Evolutionary conservation across 345 rosid genomes (phyloP).

Genomic region (Anacardium occidentale): DNA sequence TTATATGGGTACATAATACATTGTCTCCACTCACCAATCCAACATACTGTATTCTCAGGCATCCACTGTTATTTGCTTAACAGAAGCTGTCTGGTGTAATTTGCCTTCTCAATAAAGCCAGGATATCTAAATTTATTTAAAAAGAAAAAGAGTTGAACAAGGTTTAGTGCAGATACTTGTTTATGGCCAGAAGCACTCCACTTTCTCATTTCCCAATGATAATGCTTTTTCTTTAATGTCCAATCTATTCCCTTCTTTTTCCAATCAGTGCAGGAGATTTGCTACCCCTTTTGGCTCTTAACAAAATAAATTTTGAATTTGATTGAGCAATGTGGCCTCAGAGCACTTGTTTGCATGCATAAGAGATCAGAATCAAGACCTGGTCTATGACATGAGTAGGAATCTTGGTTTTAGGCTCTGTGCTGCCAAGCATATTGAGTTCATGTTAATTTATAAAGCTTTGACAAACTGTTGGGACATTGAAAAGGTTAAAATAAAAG

Average conservation of each 20-base stretch:
- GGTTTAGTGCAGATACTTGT: not conserved
- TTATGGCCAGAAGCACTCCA: not conserved
- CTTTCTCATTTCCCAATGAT: conserved; percentile 6
- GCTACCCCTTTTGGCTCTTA: not conserved
- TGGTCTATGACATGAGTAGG: no score
- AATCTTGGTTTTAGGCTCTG: not conserved
- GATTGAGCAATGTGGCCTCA: not conserved
- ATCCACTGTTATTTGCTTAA: conserved; percentile 1
- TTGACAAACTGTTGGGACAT: not conserved
- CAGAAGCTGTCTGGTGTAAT: not conserved
- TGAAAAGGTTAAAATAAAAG: not conserved
- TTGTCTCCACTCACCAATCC: conserved; percentile 2
- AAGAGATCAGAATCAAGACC: no score
- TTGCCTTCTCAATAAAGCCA: conserved; percentile 4
- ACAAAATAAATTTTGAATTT: not conserved
- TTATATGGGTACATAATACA: not conserved
- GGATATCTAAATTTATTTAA: not conserved
- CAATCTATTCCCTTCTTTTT: not conserved
- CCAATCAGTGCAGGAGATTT: not conserved
- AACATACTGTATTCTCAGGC: conserved; percentile 1
- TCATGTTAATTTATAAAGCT: not conserved
- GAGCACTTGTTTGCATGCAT: not conserved
- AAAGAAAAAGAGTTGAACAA: not conserved
- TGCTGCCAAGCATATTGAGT: conserved; percentile 5
- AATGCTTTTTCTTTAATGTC: not conserved